Conservation (phyloP, 129 eudicot species). For the Artemisia annua region DNA sequence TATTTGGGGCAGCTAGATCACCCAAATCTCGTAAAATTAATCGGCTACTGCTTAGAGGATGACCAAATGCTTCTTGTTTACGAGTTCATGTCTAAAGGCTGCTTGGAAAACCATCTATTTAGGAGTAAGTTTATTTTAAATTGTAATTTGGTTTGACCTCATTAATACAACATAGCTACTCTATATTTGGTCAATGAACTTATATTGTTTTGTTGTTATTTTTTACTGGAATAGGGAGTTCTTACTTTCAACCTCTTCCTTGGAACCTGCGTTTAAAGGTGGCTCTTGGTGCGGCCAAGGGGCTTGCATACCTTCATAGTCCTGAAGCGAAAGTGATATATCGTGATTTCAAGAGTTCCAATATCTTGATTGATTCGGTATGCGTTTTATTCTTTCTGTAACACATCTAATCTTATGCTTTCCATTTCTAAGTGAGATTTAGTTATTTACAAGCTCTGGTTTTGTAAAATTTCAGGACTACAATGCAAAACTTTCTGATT, state of each 20-base stretch:
- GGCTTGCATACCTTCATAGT: constrained; percentile 80
- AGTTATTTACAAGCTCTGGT: neutral
- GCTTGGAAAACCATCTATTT: constrained; percentile 84
- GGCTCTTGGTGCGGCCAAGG: constrained; percentile 85
- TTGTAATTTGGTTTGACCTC: neutral
- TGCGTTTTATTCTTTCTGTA: constrained; percentile 12
- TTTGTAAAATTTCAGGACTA: constrained; percentile 45
- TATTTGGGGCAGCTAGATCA: constrained; percentile 71
- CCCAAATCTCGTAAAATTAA: constrained; percentile 64
- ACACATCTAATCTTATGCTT: neutral
- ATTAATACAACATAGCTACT: constrained; percentile 3
- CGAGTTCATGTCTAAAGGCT: constrained; percentile 82
- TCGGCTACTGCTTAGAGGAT: constrained; percentile 77
- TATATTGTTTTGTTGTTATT: neutral
- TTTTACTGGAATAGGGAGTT: constrained; percentile 44
- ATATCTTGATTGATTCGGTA: constrained; percentile 76
- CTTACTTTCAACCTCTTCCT: constrained; percentile 70
- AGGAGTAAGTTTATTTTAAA: constrained; percentile 46
- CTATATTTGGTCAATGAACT: neutral
- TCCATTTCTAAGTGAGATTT: neutral
- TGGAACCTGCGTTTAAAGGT: constrained; percentile 71
- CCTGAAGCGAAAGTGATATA: constrained; percentile 73
- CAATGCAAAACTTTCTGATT: constrained; percentile 95
- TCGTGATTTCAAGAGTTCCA: constrained; percentile 70
- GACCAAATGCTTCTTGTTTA: constrained; percentile 72